Percentiles rank a stretch among this genome's conserved stretches.
phyloP scores from a whole-genome alignment of 2,329 filamentous ascomycete genomes.

The Herpotrichia juniperi region DNA sequence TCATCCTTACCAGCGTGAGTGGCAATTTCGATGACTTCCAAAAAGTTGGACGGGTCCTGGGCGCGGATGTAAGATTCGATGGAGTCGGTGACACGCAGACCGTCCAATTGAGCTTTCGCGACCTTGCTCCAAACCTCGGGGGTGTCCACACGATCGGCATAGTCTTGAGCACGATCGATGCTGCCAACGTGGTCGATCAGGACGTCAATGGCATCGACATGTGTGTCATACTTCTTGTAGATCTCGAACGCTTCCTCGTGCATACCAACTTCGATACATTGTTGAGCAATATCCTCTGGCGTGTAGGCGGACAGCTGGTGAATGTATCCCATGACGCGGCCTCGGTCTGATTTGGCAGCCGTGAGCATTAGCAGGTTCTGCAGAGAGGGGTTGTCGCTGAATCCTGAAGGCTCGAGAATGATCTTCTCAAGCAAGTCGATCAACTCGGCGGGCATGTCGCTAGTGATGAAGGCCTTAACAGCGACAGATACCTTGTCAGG shows the following conservation, averaged over 20 bases:
- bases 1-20: constrained; percentile 97
- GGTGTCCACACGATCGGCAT: constrained; percentile 90
- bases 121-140: constrained; percentile 99
- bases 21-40: constrained; percentile 94
- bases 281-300: constrained; percentile 87
- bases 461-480: constrained; percentile 89
- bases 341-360: constrained; percentile 94
- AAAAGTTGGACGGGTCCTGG: constrained; percentile 88
- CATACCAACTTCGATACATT: constrained; percentile 93
- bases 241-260: constrained; percentile 98
- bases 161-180: constrained; percentile 95
- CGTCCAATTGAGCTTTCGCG: constrained; percentile 96
- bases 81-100: constrained; percentile 86
- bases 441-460: constrained; percentile 89
- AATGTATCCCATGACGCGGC: constrained; percentile 94
- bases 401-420: constrained; percentile 97
- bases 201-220: constrained; percentile 84
- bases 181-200: constrained; percentile 96
- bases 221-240: constrained; percentile 96
- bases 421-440: constrained; percentile 99
- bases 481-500: constrained; percentile 94
- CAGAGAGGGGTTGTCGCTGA: constrained; percentile 95
- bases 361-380: constrained; percentile 97
- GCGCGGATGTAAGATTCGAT: constrained; percentile 98
- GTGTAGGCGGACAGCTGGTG: constrained; percentile 88